Evolutionary conservation across 495 filamentous ascomycete species (phyloP), one percentile per base, ranked within the genome.

Genomic region (Aspergillus diversus): DNA sequence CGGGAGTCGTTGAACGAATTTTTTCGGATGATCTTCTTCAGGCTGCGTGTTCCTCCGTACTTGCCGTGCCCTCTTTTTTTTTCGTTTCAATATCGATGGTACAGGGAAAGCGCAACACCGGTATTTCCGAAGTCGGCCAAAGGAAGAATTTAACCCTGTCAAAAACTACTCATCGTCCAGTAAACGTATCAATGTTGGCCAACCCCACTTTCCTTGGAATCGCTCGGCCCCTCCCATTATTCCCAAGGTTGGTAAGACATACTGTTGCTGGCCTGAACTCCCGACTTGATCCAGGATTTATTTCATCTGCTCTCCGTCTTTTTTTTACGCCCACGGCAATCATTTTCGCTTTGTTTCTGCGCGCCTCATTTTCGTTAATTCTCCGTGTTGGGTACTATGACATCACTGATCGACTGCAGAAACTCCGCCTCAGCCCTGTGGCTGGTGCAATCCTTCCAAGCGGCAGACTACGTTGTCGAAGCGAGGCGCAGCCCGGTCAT

Each of bases 361-460:
- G 17, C 39, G 8, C 42, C 52, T 31, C 21, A 27, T 33, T 47
- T 51, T 42, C 34, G 37, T n/a, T 16, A 39, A 43, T 34, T 42
- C 17, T 34, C 15, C 46, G 53, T 52, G 42, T 21, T 33, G 32
- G 17, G 5, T 11, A 60, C 58, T 52, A 61, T 63, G 63, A 64
- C 67, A 66, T 64, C 39, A 53, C 47, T 52, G 60, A 37, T 55
- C 31, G 43, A 33, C 60, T 67, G 64, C 67, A 67, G 67, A 70
- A 70, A 70, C 65, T 62, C 51, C 61, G 64, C 67, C 67, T 66
- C 67, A 67, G 16, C 51, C 15, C 15, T 48, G 64, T 70, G 67
- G 64, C 67, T 64, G 39, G 66, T 52, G 61, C 31, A 33, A 31
- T 54, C 53, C 32, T 48, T 27, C 21, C 21, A 27, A 27, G 21